Evolutionary conservation across 768 basidiomycete species (phyloP).

Genomic region (Mycena rosella): DNA sequence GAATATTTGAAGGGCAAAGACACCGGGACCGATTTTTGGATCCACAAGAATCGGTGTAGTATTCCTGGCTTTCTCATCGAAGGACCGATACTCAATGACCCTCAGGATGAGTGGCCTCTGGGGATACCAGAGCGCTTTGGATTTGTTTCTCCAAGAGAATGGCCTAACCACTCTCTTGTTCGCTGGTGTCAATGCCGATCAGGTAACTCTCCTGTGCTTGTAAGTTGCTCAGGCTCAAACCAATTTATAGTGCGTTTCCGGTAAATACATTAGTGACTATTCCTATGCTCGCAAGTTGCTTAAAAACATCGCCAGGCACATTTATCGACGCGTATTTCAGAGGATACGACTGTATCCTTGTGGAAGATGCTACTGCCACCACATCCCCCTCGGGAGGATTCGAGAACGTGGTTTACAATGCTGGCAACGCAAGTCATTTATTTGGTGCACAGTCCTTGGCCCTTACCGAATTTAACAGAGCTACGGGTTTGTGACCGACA

Average conservation of each 20-base stretch:
- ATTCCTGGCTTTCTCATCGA: background rate
- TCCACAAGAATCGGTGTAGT: constrained; percentile 82
- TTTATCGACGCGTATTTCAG: constrained; percentile 71
- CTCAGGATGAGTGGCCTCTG: constrained; percentile 74
- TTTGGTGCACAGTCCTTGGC: background rate
- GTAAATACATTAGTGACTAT: too few species aligned
- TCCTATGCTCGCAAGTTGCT: too few species aligned
- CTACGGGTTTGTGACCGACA: constrained; percentile 66
- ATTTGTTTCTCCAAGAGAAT: constrained; percentile 72
- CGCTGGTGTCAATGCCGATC: constrained; percentile 76
- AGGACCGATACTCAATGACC: background rate
- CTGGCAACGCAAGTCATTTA: constrained; percentile 59
- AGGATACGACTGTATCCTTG: constrained; percentile 73
- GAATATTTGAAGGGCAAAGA: constrained; percentile 65
- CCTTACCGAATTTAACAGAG: constrained; percentile 45
- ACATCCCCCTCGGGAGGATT: constrained; percentile 69
- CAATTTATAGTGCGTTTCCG: constrained; percentile 66
- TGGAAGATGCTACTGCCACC: constrained; percentile 73
- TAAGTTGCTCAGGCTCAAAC: background rate
- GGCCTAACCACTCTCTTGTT: constrained; percentile 74
- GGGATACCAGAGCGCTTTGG: constrained; percentile 73
- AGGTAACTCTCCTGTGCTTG: constrained; percentile 53
- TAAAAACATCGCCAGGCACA: too few species aligned
- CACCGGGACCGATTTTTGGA: constrained; percentile 75
- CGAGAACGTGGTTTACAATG: constrained; percentile 71